Conservation (phyloP, 75 land plant genomes). For the Selaginella tamariscina region DNA sequence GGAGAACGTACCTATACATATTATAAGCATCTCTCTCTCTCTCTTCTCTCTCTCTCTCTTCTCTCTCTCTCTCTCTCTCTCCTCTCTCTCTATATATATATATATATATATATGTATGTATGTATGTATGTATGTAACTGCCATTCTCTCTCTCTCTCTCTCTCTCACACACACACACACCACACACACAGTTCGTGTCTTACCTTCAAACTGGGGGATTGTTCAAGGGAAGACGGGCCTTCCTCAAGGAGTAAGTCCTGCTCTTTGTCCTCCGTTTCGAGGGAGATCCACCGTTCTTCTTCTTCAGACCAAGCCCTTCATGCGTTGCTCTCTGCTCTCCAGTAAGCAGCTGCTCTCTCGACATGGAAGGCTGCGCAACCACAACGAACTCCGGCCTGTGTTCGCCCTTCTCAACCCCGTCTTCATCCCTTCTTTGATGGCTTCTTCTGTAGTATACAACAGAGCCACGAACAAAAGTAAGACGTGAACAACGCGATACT, state of each 20-base stretch:
- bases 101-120: too few relatives aligned
- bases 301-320: background rate
- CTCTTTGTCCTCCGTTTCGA: too few relatives aligned
- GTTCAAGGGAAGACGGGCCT: background rate
- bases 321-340: background rate
- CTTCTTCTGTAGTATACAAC: slow-evolving; percentile 32
- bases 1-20: slow-evolving; percentile 76
- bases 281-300: too few relatives aligned
- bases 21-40: too few relatives aligned
- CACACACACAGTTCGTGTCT: too few relatives aligned
- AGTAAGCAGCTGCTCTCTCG: background rate
- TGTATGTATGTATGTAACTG: too few relatives aligned
- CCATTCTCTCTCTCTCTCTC: too few relatives aligned
- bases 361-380: background rate
- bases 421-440: background rate
- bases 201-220: background rate
- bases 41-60: too few relatives aligned
- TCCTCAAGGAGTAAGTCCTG: background rate
- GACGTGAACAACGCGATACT: slow-evolving; percentile 40
- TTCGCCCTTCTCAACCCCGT: background rate
- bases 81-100: too few relatives aligned
- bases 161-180: too few relatives aligned
- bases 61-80: too few relatives aligned
- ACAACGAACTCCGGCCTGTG: background rate
- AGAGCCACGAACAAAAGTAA: slow-evolving; percentile 46